Conservation (phyloP, 2,329 filamentous ascomycete genomes). For the Botrytis cinerea region DNA sequence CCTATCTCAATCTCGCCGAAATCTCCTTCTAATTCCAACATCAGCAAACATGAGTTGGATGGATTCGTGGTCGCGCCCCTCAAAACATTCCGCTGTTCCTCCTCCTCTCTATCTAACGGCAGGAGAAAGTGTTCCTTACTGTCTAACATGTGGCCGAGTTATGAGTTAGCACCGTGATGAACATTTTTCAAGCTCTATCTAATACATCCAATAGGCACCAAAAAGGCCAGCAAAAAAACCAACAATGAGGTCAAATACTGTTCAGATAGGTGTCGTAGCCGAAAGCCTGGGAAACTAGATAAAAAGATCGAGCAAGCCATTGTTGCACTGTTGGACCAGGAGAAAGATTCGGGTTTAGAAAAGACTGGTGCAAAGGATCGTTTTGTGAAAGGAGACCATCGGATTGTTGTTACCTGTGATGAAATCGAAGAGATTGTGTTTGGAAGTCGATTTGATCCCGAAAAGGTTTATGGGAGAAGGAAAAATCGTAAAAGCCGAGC, state of each 20-base stretch:
- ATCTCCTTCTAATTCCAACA: background rate
- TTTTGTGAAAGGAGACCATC: constrained; percentile 51
- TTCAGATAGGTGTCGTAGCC: constrained; percentile 54
- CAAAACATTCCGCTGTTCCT: constrained; percentile 19
- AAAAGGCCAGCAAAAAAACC: constrained; percentile 19
- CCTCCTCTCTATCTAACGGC: constrained; percentile 23
- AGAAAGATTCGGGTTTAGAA: constrained; percentile 40
- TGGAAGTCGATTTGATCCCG: constrained; percentile 47
- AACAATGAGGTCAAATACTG: constrained; percentile 52
- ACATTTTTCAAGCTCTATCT: background rate
- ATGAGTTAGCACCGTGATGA: constrained; percentile 13
- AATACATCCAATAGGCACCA: constrained; percentile 14
- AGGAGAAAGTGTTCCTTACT: constrained; percentile 21
- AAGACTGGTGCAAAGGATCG: constrained; percentile 41
- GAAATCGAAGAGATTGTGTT: constrained; percentile 55
- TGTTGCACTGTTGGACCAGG: constrained; percentile 42
- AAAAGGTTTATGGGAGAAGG: constrained; percentile 48
- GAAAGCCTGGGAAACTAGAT: constrained; percentile 53
- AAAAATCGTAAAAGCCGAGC: constrained; percentile 48
- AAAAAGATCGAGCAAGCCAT: constrained; percentile 55
- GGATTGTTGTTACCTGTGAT: constrained; percentile 52
- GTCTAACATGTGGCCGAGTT: constrained; percentile 22
- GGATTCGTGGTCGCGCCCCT: constrained; percentile 23
- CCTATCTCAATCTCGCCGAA: background rate
- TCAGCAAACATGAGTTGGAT: constrained; percentile 24